Base-by-base conservation (phyloP, 805 yeast genomes). In the Teunomyces aglyptinius region DNA sequence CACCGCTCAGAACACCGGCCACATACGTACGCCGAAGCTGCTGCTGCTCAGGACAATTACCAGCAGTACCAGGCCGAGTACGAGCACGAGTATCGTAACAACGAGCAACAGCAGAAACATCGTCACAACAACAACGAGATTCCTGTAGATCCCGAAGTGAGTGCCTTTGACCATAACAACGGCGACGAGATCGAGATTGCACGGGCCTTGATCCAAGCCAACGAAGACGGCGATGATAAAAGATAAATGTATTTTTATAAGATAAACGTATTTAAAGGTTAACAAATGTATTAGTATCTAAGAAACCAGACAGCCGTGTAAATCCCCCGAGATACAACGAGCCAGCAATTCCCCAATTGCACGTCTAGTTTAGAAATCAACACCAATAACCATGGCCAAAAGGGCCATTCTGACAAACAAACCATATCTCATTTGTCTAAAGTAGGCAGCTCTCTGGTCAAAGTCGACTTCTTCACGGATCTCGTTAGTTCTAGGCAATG, bases 361-460 rank as follows among this genome's bases (percentile, higher is more conserved):
- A n/a, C 28, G 12, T 24, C 26, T 24, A 24, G 8, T 27, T 54
- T 73, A 87, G 54, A 85, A 82, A 65, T 89, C 97, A 60, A 89
- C 90, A 63, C 98, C 98, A 70, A 94, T 84, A 53, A 95, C 99
- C 96, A 94, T 86, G 46, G 98, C 96, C 65, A 94, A 80, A 59
- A 94, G 76, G 8, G 99, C 99, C 99, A 94, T 94, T 80, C 99
- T 90, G 40, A 95, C 96, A 65, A 85, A 94, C 67, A 94, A 78
- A 51, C 99, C 99, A 66, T 94, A 92, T 70, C 96, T 86, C 99
- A 94, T 94, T 78, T 94, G 98, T 82, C 99, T 87, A 80, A 94
- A 94, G 77, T 94, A 94, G 49, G 99, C 98, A 55, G 99, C 98
- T 70, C 99, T 87, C 71, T 92, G 97, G 72, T 94, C 99, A 64